Evolutionary conservation across 306 rosid species (phyloP).

Genomic region (Oemleria cerasiformis): DNA sequence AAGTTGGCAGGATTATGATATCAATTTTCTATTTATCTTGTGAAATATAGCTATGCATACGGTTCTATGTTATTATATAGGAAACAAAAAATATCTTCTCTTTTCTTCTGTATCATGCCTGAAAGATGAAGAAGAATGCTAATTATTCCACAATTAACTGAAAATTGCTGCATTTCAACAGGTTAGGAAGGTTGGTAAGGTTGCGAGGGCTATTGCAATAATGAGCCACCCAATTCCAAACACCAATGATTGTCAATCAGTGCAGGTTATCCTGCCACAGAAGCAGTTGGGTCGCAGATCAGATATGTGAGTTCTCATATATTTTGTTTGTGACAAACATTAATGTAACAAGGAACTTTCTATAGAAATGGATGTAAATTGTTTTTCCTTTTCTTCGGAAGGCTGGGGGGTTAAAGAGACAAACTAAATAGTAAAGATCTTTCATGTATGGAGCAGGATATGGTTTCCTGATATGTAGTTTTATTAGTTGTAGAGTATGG

Average conservation of each 20-base stretch:
- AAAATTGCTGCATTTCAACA: conserved; percentile 36
- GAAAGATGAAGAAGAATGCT: neutral
- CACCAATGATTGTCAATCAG: conserved; percentile 82
- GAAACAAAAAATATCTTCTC: neutral
- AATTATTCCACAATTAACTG: neutral
- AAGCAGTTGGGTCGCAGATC: conserved; percentile 94
- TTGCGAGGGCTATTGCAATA: conserved; percentile 96
- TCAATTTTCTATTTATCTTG: neutral
- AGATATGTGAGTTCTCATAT: conserved; percentile 78
- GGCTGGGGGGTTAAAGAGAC: neutral
- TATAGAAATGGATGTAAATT: neutral
- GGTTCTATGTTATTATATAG: neutral
- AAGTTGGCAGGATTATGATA: neutral
- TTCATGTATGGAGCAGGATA: neutral
- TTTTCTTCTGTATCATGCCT: neutral
- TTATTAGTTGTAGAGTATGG: neutral
- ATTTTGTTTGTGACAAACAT: neutral
- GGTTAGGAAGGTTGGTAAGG: conserved; percentile 95
- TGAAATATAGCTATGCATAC: neutral
- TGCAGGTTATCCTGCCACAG: conserved; percentile 94
- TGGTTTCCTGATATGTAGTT: neutral
- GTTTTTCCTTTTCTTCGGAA: neutral
- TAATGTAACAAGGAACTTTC: neutral
- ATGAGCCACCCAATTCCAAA: conserved; percentile 95
- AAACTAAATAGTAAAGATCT: neutral